Conservation (phyloP, 2,329 filamentous ascomycete species). For the Endothia cerciana region DNA sequence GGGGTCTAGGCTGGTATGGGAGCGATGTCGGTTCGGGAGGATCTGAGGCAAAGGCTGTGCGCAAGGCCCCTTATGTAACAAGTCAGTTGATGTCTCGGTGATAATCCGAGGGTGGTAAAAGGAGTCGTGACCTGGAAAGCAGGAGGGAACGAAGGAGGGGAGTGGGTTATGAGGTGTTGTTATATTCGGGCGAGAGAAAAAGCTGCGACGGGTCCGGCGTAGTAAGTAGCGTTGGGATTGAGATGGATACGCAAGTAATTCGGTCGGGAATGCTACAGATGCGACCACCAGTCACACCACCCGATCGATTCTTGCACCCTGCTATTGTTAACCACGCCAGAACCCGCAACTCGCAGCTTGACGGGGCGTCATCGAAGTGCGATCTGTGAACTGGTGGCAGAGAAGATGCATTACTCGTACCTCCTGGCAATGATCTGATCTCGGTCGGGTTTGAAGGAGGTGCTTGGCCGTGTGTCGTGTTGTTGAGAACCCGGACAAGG, state of each 20-base stretch:
- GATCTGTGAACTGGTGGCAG: neutral
- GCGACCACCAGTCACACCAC: conserved; percentile 18
- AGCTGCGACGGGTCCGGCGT: conserved; percentile 27
- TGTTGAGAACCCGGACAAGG: neutral
- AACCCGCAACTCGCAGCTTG: neutral
- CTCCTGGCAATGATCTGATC: neutral
- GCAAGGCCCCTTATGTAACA: neutral
- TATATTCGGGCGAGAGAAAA: conserved; percentile 28
- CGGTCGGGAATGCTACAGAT: conserved; percentile 13
- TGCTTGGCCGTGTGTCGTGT: conserved; percentile 18
- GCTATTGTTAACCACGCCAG: neutral
- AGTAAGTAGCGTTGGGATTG: conserved; percentile 12
- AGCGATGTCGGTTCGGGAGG: neutral
- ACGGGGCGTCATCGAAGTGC: neutral
- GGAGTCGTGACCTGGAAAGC: conserved; percentile 18
- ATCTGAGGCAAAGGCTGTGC: conserved; percentile 5
- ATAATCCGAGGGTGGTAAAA: conserved; percentile 23
- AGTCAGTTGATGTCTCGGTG: conserved; percentile 17
- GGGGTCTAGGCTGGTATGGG: neutral
- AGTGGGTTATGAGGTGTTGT: conserved; percentile 29
- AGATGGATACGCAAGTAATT: neutral
- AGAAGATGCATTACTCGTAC: neutral
- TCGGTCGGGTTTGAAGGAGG: neutral
- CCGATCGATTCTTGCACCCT: conserved; percentile 3
- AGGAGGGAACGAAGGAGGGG: conserved; percentile 5